Conservation (phyloP, 345 rosid genomes). For the Passiflora organensis region DNA sequence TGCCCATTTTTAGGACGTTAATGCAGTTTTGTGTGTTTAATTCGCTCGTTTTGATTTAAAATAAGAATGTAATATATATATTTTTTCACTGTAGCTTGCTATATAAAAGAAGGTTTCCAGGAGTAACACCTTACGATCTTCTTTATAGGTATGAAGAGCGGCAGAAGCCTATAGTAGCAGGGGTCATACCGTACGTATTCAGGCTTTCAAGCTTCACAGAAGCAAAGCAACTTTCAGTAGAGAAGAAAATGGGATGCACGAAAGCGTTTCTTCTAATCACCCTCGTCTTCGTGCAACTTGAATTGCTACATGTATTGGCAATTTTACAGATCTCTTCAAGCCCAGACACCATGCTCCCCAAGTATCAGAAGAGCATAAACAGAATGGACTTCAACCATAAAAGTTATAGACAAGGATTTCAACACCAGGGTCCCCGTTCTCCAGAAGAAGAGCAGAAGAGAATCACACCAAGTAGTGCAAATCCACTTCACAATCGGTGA, state of each 20-base stretch:
- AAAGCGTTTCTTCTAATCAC: background rate
- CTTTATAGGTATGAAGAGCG: too few relatives aligned
- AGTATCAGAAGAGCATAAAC: background rate
- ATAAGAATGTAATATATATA: too few relatives aligned
- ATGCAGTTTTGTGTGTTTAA: too few relatives aligned
- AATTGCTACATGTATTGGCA: background rate
- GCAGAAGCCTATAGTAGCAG: too few relatives aligned
- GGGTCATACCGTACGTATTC: too few relatives aligned
- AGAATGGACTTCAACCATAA: background rate
- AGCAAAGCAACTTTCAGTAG: slow-evolving; percentile 14
- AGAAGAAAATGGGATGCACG: background rate
- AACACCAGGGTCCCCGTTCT: background rate
- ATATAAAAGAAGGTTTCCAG: too few relatives aligned
- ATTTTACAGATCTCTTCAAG: background rate
- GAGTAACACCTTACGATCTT: too few relatives aligned
- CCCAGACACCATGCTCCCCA: background rate
- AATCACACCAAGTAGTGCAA: slow-evolving; percentile 6
- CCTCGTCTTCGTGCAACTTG: background rate
- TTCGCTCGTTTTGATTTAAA: too few relatives aligned
- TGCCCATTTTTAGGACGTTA: too few relatives aligned
- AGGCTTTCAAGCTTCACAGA: too few relatives aligned
- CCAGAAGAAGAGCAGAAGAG: background rate
- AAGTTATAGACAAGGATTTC: background rate
- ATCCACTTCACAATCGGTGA: slow-evolving; percentile 4
- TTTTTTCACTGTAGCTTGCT: too few relatives aligned